phyloP scores from a whole-genome alignment of 306 rosid genomes.

The Medicago ruthenica region DNA sequence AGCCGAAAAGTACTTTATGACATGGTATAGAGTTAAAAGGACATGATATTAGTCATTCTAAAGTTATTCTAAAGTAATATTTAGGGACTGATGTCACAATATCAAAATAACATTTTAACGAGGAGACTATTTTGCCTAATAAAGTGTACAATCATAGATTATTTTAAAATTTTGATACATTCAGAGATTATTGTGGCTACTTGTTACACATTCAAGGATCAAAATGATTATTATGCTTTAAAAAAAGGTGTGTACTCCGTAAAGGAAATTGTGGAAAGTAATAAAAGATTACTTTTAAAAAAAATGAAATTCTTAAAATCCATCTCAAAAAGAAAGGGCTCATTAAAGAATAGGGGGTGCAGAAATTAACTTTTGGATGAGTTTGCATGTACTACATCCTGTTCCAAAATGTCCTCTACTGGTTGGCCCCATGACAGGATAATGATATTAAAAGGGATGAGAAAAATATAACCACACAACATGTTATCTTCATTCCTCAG shows the following conservation, averaged over 20 bases:
- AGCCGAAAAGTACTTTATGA: neutral
- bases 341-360: neutral
- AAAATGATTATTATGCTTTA: too few species aligned
- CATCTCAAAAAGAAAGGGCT: neutral
- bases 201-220: too few species aligned
- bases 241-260: too few species aligned
- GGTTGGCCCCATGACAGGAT: slow-evolving; percentile 17
- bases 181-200: too few species aligned
- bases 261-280: too few species aligned
- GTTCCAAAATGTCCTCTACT: neutral
- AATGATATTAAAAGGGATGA: slow-evolving; percentile 21
- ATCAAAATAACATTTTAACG: too few species aligned
- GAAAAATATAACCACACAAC: slow-evolving; percentile 50
- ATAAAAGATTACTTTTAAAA: too few species aligned
- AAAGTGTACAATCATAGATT: too few species aligned
- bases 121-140: too few species aligned
- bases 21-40: neutral
- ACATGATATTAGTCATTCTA: neutral
- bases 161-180: too few species aligned
- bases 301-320: too few species aligned
- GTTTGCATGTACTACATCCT: neutral
- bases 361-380: neutral
- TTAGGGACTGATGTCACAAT: too few species aligned
- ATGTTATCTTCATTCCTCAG: neutral
- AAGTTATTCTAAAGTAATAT: neutral